These are phyloP conservation scores for Elymus sibiricus DNA, from an alignment of 176 grass and related monocot genomes.

Conservation along the genomic window DNA sequence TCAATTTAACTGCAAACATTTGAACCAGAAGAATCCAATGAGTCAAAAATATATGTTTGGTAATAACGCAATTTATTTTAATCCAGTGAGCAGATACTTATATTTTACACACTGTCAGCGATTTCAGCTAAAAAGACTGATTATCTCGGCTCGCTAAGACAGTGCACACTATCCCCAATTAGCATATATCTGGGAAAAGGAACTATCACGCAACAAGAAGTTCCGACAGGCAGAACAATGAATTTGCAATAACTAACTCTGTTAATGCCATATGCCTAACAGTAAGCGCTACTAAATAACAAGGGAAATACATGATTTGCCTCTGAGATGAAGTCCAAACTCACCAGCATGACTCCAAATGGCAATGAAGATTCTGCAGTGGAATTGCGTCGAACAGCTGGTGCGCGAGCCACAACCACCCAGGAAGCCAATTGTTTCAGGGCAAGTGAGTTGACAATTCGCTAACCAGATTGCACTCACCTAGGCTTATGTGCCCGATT, in stretches of 20 bases:
- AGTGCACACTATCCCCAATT: not conserved
- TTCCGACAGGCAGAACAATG: not conserved
- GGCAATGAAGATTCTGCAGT: not conserved
- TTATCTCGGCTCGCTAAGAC: not conserved
- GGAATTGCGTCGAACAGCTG: constrained; percentile 12
- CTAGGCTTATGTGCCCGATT: not conserved
- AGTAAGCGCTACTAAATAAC: not conserved
- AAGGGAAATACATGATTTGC: not conserved
- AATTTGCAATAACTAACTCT: not conserved
- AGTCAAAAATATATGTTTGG: too few relatives aligned
- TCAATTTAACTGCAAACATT: too few relatives aligned
- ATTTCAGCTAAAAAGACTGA: not conserved
- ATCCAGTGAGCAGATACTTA: too few relatives aligned
- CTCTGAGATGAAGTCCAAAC: not conserved
- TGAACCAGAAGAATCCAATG: too few relatives aligned
- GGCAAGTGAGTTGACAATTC: not conserved
- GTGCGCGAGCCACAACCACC: not conserved
- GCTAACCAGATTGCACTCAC: not conserved
- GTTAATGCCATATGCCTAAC: not conserved
- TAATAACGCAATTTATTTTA: too few relatives aligned
- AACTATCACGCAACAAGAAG: not conserved
- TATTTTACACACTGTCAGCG: not conserved
- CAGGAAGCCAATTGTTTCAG: not conserved
- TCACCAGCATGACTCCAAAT: not conserved
- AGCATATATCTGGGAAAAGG: not conserved